Evolutionary conservation across 305 asterid genomes (phyloP).

Genomic region (Fraxinus sp.): DNA sequence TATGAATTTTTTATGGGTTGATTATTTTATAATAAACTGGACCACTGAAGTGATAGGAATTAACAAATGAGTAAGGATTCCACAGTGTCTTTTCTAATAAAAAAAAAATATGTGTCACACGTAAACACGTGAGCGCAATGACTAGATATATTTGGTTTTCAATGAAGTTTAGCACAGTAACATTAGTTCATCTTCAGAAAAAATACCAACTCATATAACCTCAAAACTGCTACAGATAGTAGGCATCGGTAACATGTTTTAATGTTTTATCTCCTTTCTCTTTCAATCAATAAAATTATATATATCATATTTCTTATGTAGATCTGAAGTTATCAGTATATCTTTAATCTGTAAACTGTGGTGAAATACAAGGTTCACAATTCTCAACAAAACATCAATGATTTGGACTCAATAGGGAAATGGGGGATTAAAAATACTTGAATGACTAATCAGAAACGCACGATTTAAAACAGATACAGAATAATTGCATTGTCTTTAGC

Average conservation of each 20-base stretch:
- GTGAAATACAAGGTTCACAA: neutral
- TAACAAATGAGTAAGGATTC: neutral
- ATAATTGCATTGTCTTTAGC: neutral
- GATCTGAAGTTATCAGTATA: neutral
- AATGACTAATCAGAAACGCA: neutral
- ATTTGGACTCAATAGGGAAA: neutral
- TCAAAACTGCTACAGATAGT: neutral
- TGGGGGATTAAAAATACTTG: neutral
- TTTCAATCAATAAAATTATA: neutral
- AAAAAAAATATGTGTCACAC: neutral
- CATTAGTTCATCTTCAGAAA: neutral
- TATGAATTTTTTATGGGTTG: neutral
- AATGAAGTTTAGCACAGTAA: neutral
- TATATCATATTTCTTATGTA: neutral
- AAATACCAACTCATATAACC: neutral
- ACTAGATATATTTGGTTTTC: neutral
- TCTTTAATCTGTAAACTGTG: neutral
- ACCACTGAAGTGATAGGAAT: neutral
- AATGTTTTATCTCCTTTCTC: neutral
- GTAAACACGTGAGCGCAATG: neutral
- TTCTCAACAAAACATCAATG: neutral
- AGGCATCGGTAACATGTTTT: neutral
- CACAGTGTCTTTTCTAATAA: neutral
- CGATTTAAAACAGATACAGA: neutral
- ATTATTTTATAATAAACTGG: neutral